These are phyloP conservation scores for Phytopythium delawarense DNA, from an alignment of 352 stramenopile species.

Conservation along the genomic window DNA sequence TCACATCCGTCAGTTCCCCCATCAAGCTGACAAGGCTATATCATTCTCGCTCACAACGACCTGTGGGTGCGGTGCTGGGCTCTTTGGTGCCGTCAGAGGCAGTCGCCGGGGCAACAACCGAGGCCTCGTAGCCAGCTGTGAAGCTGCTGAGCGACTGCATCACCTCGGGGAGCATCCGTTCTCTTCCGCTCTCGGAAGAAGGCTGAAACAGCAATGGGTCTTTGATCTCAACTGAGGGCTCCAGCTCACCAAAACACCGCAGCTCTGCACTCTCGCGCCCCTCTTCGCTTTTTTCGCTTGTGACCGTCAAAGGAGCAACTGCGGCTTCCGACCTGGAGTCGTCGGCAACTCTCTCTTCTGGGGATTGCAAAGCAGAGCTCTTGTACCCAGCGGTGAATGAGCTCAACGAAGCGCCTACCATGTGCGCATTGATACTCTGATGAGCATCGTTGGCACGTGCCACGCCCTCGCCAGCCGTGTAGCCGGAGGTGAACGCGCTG, in stretches of 20 bases:
- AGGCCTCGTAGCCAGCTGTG: constrained; percentile 14
- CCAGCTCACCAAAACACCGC: not conserved
- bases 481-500: constrained; percentile 3
- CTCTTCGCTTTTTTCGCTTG: not conserved
- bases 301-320: too few species aligned
- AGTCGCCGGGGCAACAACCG: not conserved
- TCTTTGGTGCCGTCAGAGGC: not conserved
- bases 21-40: not conserved
- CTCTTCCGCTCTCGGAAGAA: not conserved
- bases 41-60: not conserved
- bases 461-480: not conserved
- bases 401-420: constrained; percentile 7
- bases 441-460: not conserved
- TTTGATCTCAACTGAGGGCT: not conserved
- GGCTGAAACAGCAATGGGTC: not conserved
- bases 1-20: not conserved
- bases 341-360: not conserved
- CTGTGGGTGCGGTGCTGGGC: not conserved
- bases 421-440: not conserved
- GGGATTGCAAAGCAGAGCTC: not conserved
- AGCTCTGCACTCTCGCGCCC: not conserved
- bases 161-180: not conserved
- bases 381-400: constrained; percentile 4
- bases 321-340: not conserved
- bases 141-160: constrained; percentile 27